phyloP scores from a whole-genome alignment of 352 stramenopile genomes.

The Phytophthora pseudosyringae region DNA sequence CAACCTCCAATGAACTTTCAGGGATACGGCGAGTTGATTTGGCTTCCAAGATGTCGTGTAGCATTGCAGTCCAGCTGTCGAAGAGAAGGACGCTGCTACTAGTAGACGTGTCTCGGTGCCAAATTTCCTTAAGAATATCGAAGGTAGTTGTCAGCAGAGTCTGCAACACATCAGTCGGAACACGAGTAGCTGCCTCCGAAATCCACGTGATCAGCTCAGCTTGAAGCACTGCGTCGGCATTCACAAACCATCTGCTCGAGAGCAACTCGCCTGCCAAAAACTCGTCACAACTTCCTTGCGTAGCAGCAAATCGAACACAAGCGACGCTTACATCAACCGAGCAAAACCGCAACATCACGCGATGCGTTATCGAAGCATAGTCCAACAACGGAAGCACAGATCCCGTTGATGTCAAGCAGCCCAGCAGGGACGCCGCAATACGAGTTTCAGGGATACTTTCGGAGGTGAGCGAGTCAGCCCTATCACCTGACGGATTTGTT shows the following conservation, averaged over 20 bases:
- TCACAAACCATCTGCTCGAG: constrained; percentile 26
- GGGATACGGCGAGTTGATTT: constrained; percentile 11
- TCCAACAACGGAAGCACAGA: constrained; percentile 39
- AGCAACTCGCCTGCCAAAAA: constrained; percentile 36
- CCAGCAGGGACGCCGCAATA: constrained; percentile 32
- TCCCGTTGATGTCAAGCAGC: constrained; percentile 30
- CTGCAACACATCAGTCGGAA: constrained; percentile 28
- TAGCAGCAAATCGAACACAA: constrained; percentile 44
- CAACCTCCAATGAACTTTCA: constrained; percentile 24
- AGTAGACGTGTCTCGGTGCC: constrained; percentile 18
- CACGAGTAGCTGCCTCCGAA: constrained; percentile 24
- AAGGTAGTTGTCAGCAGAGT: constrained; percentile 25
- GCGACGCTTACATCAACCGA: constrained; percentile 27
- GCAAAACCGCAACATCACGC: constrained; percentile 39
- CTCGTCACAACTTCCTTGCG: constrained; percentile 47
- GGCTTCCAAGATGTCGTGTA: constrained; percentile 24
- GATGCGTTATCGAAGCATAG: constrained; percentile 36
- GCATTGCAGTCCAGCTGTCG: constrained; percentile 36
- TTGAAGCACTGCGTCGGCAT: constrained; percentile 27
- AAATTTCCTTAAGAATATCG: constrained; percentile 31
- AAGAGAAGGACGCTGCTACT: constrained; percentile 29
- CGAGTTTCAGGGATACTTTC: constrained; percentile 6
- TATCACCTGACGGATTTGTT: constrained; percentile 20
- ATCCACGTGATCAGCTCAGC: constrained; percentile 31
- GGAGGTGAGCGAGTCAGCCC: not conserved